Percentiles rank a stretch among this genome's conserved stretches.
These are phyloP conservation scores for Xylariaceae sp. DNA, from an alignment of 2,329 filamentous ascomycete species.

Conservation along the genomic window DNA sequence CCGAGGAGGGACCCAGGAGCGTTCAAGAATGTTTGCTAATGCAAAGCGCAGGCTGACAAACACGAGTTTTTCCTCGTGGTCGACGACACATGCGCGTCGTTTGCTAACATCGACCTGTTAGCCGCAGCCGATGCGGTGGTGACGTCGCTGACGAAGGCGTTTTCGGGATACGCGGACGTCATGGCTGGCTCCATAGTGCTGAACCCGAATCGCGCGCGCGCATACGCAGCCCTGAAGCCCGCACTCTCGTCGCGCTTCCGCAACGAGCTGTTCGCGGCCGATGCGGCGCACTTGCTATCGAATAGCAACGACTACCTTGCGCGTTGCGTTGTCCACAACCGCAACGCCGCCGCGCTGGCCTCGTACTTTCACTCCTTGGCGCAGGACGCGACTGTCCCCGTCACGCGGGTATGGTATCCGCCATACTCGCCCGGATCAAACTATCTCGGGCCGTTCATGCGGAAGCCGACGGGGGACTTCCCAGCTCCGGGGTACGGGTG, in stretches of 20 bases:
- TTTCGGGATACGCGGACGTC: constrained; percentile 59
- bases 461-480: constrained; percentile 50
- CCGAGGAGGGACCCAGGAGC: not conserved
- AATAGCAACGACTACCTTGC: constrained; percentile 53
- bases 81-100: constrained; percentile 56
- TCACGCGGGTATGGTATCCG: constrained; percentile 54
- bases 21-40: not conserved
- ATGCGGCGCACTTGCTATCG: constrained; percentile 52
- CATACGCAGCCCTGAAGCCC: constrained; percentile 27
- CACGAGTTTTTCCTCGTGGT: constrained; percentile 52
- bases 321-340: constrained; percentile 48
- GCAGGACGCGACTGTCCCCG: constrained; percentile 41
- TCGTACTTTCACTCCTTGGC: constrained; percentile 44
- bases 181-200: constrained; percentile 34
- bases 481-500: constrained; percentile 59
- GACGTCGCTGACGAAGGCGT: constrained; percentile 60
- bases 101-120: constrained; percentile 58
- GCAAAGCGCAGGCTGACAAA: constrained; percentile 41
- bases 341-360: constrained; percentile 52
- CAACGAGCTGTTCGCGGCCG: constrained; percentile 55
- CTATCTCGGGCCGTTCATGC: constrained; percentile 38
- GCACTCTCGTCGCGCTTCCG: constrained; percentile 38
- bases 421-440: constrained; percentile 32
- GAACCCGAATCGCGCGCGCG: constrained; percentile 29
- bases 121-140: constrained; percentile 53